Percentiles rank a stretch among this genome's conserved stretches.
phyloP scores from a whole-genome alignment of 2,329 filamentous ascomycete genomes.

The Alternaria alternata region DNA sequence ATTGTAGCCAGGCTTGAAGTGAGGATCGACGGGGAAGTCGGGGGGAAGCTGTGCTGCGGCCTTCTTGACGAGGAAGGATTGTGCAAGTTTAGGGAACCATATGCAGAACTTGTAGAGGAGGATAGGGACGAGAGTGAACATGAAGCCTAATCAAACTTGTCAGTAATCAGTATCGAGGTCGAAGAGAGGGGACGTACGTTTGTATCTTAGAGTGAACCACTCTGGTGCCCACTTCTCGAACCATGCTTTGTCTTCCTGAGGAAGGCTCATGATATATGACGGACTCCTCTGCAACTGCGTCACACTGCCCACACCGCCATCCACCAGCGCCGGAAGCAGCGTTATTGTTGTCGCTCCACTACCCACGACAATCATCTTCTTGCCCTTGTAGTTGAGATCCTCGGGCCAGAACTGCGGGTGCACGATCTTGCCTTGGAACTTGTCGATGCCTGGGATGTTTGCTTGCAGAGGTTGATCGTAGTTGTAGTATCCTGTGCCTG shows the following conservation, averaged over 20 bases:
- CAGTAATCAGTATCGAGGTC: neutral
- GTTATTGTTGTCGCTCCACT: constrained; percentile 83
- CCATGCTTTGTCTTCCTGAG: constrained; percentile 51
- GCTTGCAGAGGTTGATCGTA: constrained; percentile 69
- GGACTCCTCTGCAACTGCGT: constrained; percentile 86
- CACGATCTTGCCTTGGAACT: constrained; percentile 69
- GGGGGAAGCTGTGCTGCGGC: constrained; percentile 63
- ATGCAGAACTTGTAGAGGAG: constrained; percentile 62
- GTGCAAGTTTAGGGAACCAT: constrained; percentile 60
- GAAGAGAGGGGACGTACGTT: constrained; percentile 47
- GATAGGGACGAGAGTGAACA: constrained; percentile 59
- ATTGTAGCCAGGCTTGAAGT: constrained; percentile 59
- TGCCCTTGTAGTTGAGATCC: constrained; percentile 69
- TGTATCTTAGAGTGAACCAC: constrained; percentile 56
- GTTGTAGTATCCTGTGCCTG: constrained; percentile 76
- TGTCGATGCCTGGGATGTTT: constrained; percentile 71
- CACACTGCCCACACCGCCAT: constrained; percentile 68
- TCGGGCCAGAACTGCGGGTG: constrained; percentile 82
- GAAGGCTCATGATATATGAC: constrained; percentile 64
- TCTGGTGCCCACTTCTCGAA: constrained; percentile 55
- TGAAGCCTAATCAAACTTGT: constrained; percentile 44
- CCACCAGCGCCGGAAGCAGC: constrained; percentile 73
- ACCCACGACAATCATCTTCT: constrained; percentile 76
- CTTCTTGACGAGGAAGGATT: constrained; percentile 54
- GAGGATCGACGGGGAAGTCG: constrained; percentile 51